Percentiles rank a stretch among this genome's conserved stretches.
Conservation (phyloP, 768 basidiomycete genomes). For the Suillus ampliporus region DNA sequence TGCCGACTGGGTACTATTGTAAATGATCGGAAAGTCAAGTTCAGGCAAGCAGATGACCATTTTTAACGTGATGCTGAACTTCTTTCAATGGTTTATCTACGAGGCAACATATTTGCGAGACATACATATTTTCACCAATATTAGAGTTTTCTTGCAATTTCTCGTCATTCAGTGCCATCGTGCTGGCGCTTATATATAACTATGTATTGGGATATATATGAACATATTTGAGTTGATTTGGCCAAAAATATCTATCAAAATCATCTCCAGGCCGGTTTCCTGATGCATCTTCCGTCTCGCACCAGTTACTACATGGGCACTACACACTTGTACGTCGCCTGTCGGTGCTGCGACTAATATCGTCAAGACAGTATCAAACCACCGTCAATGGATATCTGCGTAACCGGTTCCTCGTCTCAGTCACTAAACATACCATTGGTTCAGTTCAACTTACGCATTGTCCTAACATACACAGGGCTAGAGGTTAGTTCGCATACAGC, state of each 20-base stretch:
- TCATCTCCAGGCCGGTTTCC: not conserved
- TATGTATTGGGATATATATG: not conserved
- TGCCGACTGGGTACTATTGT: too few relatives aligned
- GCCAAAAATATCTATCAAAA: not conserved
- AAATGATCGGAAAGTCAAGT: too few relatives aligned
- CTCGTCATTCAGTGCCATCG: not conserved
- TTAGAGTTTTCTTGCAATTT: too few relatives aligned
- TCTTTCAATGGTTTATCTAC: not conserved
- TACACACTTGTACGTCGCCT: too few relatives aligned
- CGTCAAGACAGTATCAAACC: conserved; percentile 17
- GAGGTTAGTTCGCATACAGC: not conserved
- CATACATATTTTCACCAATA: too few relatives aligned
- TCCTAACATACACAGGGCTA: not conserved
- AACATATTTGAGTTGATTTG: not conserved
- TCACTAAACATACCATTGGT: not conserved
- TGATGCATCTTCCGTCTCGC: not conserved
- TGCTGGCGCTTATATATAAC: not conserved
- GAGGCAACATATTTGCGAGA: not conserved
- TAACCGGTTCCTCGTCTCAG: not conserved
- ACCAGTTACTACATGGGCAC: too few relatives aligned
- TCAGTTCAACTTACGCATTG: conserved; percentile 21
- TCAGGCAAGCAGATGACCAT: too few relatives aligned
- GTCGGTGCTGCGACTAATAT: too few relatives aligned
- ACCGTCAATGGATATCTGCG: conserved; percentile 17
- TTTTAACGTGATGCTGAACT: not conserved